These are phyloP conservation scores for Fraxinus sp. DNA, from an alignment of 305 asterid species.

Conservation along the genomic window DNA sequence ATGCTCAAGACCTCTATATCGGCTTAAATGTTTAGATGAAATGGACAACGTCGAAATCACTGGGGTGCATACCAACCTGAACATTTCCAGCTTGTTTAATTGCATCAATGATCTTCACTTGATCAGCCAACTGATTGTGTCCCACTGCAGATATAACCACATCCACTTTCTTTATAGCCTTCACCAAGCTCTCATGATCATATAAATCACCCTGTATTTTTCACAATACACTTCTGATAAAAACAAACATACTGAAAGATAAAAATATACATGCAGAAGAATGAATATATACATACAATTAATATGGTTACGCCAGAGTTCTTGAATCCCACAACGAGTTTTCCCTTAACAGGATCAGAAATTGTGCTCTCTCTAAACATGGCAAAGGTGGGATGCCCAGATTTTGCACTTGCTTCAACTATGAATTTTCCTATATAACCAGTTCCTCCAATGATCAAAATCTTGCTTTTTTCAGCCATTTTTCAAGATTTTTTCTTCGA, in stretches of 20 bases:
- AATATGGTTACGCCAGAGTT: slow-evolving; percentile 14
- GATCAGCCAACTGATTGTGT: background rate
- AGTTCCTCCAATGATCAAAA: slow-evolving; percentile 27
- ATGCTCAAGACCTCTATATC: background rate
- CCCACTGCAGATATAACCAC: slow-evolving; percentile 31
- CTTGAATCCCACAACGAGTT: slow-evolving; percentile 11
- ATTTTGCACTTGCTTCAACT: slow-evolving; percentile 21
- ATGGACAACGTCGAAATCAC: background rate
- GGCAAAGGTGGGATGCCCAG: slow-evolving; percentile 20
- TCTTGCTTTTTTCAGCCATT: slow-evolving; percentile 24
- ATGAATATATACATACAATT: background rate
- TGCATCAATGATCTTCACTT: slow-evolving; percentile 19
- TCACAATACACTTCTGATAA: no score
- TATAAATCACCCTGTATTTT: slow-evolving; percentile 20
- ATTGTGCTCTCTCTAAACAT: slow-evolving; percentile 6
- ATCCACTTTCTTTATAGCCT: slow-evolving; percentile 33
- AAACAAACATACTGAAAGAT: background rate
- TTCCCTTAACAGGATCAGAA: slow-evolving; percentile 11
- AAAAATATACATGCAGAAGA: background rate
- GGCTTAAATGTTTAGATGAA: background rate
- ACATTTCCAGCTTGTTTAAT: slow-evolving; percentile 24
- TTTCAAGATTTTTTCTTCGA: background rate
- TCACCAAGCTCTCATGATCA: slow-evolving; percentile 32
- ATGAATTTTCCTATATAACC: slow-evolving; percentile 24
- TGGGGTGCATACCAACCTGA: background rate